Conservation (phyloP, 2,329 filamentous ascomycete species). For the Claviceps purpurea region DNA sequence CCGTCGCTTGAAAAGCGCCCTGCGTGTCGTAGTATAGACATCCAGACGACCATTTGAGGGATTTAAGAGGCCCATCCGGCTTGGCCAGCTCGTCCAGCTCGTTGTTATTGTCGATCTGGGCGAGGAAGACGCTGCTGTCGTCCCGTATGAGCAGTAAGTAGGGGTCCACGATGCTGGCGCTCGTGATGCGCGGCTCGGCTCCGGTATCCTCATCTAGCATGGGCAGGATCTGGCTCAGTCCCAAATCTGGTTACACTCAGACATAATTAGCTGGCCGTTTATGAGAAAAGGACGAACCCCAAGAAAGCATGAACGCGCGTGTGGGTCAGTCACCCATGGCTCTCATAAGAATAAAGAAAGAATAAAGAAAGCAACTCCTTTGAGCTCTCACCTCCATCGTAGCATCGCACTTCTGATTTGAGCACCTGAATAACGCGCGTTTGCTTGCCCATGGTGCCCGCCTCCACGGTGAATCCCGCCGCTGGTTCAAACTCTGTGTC, state of each 20-base stretch:
- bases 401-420: slow-evolving; percentile 75
- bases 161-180: slow-evolving; percentile 74
- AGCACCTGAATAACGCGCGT: slow-evolving; percentile 79
- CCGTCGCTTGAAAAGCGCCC: slow-evolving; percentile 36
- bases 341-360: background rate
- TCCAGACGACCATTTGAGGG: slow-evolving; percentile 67
- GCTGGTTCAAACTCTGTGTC: slow-evolving; percentile 87
- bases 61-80: slow-evolving; percentile 39
- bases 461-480: slow-evolving; percentile 74
- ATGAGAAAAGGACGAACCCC: too few relatives aligned
- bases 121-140: slow-evolving; percentile 66
- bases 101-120: slow-evolving; percentile 61
- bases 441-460: slow-evolving; percentile 68
- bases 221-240: slow-evolving; percentile 78
- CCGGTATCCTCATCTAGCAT: slow-evolving; percentile 86
- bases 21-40: slow-evolving; percentile 64
- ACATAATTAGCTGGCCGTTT: background rate
- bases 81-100: slow-evolving; percentile 75
- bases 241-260: slow-evolving; percentile 50
- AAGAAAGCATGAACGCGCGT: background rate
- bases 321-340: background rate
- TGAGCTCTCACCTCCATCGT: slow-evolving; percentile 60
- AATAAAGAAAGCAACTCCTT: background rate
- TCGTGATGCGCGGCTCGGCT: slow-evolving; percentile 63
- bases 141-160: slow-evolving; percentile 75